phyloP scores from a whole-genome alignment of 352 stramenopile species.

The Ochromonadaceae sp. region DNA sequence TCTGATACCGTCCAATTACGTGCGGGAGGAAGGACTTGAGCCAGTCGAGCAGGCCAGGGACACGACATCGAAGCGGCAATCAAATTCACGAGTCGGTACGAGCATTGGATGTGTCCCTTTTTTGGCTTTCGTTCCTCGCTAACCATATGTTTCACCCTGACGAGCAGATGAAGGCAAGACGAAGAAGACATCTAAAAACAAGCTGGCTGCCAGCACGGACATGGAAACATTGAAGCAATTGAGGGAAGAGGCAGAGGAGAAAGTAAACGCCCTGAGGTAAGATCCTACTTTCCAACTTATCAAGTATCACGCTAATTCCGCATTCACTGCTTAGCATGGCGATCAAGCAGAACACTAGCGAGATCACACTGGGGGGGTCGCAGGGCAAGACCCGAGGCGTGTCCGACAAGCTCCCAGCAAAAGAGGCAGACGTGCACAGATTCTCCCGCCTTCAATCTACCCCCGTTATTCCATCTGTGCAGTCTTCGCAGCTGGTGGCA shows the following conservation, averaged over 20 bases:
- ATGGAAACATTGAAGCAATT: neutral
- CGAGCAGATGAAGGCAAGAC: neutral
- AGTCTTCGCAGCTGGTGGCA: too few species aligned
- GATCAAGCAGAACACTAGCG: neutral
- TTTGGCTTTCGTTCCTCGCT: neutral
- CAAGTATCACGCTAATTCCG: neutral
- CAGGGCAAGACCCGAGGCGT: neutral
- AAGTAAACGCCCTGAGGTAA: slow-evolving; percentile 3
- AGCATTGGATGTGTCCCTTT: neutral
- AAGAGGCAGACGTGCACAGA: neutral
- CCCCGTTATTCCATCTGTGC: too few species aligned
- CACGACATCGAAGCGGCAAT: too few species aligned
- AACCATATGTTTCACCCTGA: neutral
- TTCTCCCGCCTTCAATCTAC: too few species aligned
- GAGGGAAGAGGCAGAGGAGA: slow-evolving; percentile 1
- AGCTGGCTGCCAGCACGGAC: too few species aligned
- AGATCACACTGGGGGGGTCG: neutral
- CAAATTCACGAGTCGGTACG: neutral
- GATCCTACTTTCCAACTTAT: neutral
- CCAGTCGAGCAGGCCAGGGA: neutral
- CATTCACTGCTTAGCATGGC: neutral
- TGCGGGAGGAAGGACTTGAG: neutral
- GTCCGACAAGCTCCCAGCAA: neutral
- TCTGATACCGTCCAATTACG: slow-evolving; percentile 7
- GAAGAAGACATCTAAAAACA: too few species aligned